Percentiles rank a stretch among this genome's conserved stretches.
Conservation (phyloP, 2,329 filamentous ascomycete genomes). For the Paracoccidioides brasiliensis region DNA sequence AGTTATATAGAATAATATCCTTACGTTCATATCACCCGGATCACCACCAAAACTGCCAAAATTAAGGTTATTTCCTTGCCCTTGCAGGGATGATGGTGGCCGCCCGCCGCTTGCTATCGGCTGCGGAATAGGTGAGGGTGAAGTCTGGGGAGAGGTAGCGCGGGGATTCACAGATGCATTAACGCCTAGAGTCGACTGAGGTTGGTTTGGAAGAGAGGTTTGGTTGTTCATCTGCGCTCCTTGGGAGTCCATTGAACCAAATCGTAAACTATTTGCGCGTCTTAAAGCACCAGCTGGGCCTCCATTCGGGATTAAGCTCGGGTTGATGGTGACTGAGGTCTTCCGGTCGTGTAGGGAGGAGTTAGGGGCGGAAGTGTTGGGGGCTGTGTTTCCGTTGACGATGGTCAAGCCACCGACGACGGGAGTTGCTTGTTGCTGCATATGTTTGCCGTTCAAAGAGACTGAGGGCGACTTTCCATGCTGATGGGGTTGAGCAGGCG, state of each 20-base stretch:
- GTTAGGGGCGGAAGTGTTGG: conserved; percentile 43
- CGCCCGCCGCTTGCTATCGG: conserved; percentile 70
- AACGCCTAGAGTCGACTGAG: conserved; percentile 30
- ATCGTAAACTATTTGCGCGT: conserved; percentile 41
- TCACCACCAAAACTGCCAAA: conserved; percentile 78
- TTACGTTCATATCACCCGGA: conserved; percentile 54
- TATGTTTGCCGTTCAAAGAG: conserved; percentile 76
- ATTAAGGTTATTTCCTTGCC: conserved; percentile 55
- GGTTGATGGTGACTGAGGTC: conserved; percentile 81
- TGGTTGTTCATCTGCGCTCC: conserved; percentile 50
- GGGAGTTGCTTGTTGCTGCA: conserved; percentile 16
- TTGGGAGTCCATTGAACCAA: conserved; percentile 32
- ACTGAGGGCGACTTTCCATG: conserved; percentile 51
- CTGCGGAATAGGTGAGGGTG: conserved; percentile 86
- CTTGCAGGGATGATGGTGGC: conserved; percentile 62
- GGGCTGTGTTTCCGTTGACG: conserved; percentile 50
- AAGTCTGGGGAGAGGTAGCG: conserved; percentile 71
- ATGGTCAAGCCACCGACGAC: conserved; percentile 42
- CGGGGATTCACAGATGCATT: conserved; percentile 52
- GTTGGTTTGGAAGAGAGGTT: conserved; percentile 32
- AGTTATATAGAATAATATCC: conserved; percentile 21
- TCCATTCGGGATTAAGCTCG: conserved; percentile 66
- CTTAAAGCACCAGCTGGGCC: conserved; percentile 40
- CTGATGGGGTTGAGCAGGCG: conserved; percentile 29
- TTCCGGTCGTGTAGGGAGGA: conserved; percentile 63